A percentile compares a stretch with the other conserved stretches of the same genome.
These are phyloP conservation scores for Salix suchowensis DNA, from an alignment of 345 rosid species.

Conservation along the genomic window DNA sequence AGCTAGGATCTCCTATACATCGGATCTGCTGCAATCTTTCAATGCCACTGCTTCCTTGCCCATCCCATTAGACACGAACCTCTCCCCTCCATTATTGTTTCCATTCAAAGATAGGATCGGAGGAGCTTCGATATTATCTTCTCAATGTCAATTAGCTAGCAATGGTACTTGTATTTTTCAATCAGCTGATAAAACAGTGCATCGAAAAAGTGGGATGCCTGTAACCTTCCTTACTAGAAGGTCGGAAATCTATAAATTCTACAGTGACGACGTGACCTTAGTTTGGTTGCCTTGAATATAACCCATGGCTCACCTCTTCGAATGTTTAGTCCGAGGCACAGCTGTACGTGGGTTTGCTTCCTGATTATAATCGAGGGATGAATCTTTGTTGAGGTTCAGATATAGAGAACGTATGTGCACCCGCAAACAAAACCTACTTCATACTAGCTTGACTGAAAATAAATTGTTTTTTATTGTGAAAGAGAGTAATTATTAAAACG, in stretches of 20 bases:
- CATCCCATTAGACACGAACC: neutral
- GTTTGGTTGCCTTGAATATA: neutral
- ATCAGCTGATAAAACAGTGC: neutral
- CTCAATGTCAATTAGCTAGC: neutral
- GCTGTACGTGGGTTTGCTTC: too few relatives aligned
- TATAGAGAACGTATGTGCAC: too few relatives aligned
- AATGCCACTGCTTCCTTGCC: constrained; percentile 26
- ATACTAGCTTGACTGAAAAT: too few relatives aligned
- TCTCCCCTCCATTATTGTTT: constrained; percentile 37
- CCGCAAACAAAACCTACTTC: too few relatives aligned
- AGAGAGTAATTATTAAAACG: too few relatives aligned
- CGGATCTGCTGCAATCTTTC: constrained; percentile 41
- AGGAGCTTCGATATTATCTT: neutral
- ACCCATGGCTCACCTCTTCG: too few relatives aligned
- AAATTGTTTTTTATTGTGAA: too few relatives aligned
- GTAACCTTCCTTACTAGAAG: neutral
- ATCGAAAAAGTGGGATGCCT: neutral
- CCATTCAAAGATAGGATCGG: constrained; percentile 3
- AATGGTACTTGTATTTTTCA: neutral
- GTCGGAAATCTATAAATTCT: neutral
- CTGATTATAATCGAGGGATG: too few relatives aligned
- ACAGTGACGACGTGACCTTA: neutral
- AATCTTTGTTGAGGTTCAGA: too few relatives aligned
- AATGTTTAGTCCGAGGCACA: too few relatives aligned
- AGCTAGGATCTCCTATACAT: constrained; percentile 37